Percentiles rank a stretch among this genome's conserved stretches.
Conservation (phyloP, 1,139 yeast species). For the Protomyces lactucae-debilis region DNA sequence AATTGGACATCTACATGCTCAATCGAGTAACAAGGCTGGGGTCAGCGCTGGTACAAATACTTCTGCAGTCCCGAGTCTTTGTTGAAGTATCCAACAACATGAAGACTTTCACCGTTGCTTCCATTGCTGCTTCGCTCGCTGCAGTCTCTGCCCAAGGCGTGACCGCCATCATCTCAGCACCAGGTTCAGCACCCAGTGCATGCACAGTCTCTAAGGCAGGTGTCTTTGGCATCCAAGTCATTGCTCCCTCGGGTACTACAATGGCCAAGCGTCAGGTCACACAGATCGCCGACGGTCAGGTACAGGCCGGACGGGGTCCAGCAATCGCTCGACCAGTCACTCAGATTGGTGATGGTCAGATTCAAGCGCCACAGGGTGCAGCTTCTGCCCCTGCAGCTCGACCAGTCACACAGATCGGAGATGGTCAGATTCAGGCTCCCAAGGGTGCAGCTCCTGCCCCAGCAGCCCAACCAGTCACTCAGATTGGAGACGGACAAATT, state of each 20-base stretch:
- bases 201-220: constrained; percentile 13
- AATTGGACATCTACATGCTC: neutral
- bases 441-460: constrained; percentile 30
- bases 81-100: neutral
- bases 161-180: constrained; percentile 18
- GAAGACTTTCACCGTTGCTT: constrained; percentile 28
- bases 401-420: constrained; percentile 40
- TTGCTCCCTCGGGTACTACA: constrained; percentile 3
- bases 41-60: neutral
- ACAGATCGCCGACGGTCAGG: constrained; percentile 46
- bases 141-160: constrained; percentile 29
- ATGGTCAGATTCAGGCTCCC: constrained; percentile 42
- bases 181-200: constrained; percentile 12
- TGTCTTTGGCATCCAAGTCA: constrained; percentile 21
- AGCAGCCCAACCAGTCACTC: constrained; percentile 42
- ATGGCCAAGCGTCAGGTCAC: constrained; percentile 34
- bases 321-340: constrained; percentile 33
- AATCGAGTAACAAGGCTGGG: neutral
- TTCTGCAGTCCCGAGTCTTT: too few relatives aligned
- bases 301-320: constrained; percentile 41
- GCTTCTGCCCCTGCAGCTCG: constrained; percentile 26
- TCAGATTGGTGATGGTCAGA: constrained; percentile 43
- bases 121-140: constrained; percentile 27
- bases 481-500: constrained; percentile 50
- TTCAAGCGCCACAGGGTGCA: constrained; percentile 38